Percentiles rank a stretch among this genome's conserved stretches.
These are phyloP conservation scores for Polytolypa hystricis DNA, from an alignment of 2,329 filamentous ascomycete species.

Conservation along the genomic window DNA sequence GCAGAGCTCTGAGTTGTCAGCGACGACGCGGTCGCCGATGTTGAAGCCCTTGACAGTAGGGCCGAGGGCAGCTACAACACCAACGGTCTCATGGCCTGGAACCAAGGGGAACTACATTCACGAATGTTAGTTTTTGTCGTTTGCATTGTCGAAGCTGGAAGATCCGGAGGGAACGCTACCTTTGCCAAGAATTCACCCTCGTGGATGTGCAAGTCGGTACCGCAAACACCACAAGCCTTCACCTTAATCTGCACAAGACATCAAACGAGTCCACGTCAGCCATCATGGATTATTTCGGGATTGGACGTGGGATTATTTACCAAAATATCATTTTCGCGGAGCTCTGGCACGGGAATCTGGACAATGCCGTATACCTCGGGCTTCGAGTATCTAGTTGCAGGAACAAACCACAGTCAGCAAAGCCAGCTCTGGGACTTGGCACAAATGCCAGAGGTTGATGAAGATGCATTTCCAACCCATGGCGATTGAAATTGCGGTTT, in stretches of 20 bases:
- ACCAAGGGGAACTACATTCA: constrained; percentile 52
- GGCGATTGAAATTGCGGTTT: too few relatives aligned
- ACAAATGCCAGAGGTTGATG: too few relatives aligned
- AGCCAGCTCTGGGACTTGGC: constrained; percentile 3
- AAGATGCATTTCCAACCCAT: too few relatives aligned
- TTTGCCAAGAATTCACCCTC: constrained; percentile 56
- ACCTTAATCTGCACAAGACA: constrained; percentile 44
- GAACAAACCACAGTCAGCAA: not conserved
- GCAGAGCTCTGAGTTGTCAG: constrained; percentile 48
- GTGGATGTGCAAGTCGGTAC: constrained; percentile 44
- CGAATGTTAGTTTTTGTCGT: too few relatives aligned
- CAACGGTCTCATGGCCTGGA: constrained; percentile 57
- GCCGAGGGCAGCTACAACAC: constrained; percentile 49
- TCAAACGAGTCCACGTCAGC: not conserved
- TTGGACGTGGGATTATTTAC: constrained; percentile 18
- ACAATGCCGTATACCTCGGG: constrained; percentile 51
- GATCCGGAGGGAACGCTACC: too few relatives aligned
- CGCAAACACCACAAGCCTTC: constrained; percentile 55
- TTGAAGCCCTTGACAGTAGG: constrained; percentile 49
- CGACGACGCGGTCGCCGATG: constrained; percentile 53
- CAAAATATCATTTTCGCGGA: constrained; percentile 50
- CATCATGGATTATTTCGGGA: not conserved
- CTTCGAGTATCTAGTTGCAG: constrained; percentile 44
- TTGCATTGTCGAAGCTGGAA: constrained; percentile 10
- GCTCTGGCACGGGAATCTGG: constrained; percentile 49